Evolutionary conservation across 352 stramenopile species (phyloP).

Genomic region (Saprolegnia diclina): DNA sequence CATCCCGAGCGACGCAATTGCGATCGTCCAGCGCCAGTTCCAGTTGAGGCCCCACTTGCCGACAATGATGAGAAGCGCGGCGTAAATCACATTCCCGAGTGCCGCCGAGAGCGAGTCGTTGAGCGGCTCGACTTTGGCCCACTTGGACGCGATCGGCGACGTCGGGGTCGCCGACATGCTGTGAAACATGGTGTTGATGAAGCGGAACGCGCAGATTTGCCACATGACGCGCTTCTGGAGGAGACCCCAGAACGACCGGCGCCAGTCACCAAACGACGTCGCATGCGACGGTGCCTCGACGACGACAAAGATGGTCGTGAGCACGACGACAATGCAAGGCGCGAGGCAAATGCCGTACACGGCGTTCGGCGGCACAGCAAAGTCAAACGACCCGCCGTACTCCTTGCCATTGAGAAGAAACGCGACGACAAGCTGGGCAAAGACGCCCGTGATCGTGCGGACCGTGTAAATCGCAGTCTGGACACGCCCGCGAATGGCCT

Average conservation of each 20-base stretch:
- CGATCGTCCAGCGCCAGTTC: conserved; percentile 27
- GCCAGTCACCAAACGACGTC: background rate
- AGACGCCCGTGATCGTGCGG: conserved; percentile 3
- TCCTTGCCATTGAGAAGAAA: conserved; percentile 9
- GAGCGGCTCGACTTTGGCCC: conserved; percentile 23
- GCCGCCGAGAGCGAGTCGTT: conserved; percentile 21
- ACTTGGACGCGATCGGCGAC: conserved; percentile 8
- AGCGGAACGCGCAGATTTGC: conserved; percentile 26
- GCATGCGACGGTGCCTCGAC: conserved; percentile 30
- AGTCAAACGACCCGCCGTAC: conserved; percentile 5
- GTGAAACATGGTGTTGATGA: conserved; percentile 21
- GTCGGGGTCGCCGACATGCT: background rate
- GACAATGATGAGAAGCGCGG: conserved; percentile 1
- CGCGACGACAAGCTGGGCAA: background rate
- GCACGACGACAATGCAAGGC: background rate
- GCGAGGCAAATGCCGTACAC: conserved; percentile 5
- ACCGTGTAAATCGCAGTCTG: conserved; percentile 28
- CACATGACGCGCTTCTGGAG: conserved; percentile 26
- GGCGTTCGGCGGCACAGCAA: conserved; percentile 5
- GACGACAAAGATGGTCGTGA: conserved; percentile 33
- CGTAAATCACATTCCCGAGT: conserved; percentile 6
- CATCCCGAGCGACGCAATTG: background rate
- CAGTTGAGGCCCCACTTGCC: conserved; percentile 21
- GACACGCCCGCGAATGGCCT: conserved; percentile 23
- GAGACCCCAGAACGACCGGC: background rate